Conservation (phyloP, 2,329 filamentous ascomycete species). For the Diaporthe caulivora region DNA sequence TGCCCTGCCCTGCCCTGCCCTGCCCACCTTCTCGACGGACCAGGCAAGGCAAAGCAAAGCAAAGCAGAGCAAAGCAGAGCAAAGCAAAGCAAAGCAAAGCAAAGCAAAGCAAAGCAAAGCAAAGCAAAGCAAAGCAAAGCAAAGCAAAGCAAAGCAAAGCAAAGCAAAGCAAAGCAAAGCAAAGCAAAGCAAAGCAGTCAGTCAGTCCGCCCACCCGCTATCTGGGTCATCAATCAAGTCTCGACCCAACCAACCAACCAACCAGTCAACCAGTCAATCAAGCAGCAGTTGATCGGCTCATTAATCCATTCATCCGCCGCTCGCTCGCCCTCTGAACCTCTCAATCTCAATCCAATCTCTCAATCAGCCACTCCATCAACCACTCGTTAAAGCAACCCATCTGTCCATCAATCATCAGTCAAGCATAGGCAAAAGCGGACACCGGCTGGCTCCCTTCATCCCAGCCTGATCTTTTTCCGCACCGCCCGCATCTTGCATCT, state of each 20-base stretch:
- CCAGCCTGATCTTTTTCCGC: conserved; percentile 18
- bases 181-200: not conserved
- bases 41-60: too few species aligned
- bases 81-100: too few species aligned
- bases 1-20: too few species aligned
- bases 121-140: too few species aligned
- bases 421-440: not conserved
- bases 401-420: not conserved
- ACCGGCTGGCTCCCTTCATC: conserved; percentile 10
- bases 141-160: too few species aligned
- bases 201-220: conserved; percentile 1
- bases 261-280: conserved; percentile 1
- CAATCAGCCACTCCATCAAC: too few species aligned
- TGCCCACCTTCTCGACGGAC: not conserved
- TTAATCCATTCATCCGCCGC: conserved; percentile 19
- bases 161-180: too few species aligned
- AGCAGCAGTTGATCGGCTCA: conserved; percentile 1
- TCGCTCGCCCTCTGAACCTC: not conserved
- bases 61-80: too few species aligned
- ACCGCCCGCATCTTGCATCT: conserved; percentile 29
- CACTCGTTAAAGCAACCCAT: not conserved
- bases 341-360: too few species aligned
- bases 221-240: not conserved
- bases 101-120: too few species aligned
- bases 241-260: too few species aligned